Base-by-base conservation (phyloP, 202 grass and related monocot species). In the Hordeum pubiflorum region DNA sequence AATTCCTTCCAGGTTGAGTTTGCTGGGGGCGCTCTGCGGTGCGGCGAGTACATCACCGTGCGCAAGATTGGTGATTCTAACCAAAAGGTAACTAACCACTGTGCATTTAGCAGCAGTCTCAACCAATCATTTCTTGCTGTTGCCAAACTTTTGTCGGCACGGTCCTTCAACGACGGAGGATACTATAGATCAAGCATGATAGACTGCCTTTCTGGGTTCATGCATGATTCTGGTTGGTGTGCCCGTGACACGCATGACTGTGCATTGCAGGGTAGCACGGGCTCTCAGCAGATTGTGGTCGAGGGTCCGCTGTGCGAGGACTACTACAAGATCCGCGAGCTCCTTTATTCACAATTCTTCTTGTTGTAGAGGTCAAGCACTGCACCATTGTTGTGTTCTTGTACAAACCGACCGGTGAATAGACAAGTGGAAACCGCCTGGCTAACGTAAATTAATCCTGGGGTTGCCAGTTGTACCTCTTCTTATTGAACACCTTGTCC, bases 61-160 rank as follows among this genome's bases (percentile, higher is more conserved):
- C 94, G 91, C 62, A 97, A 97, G 84, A 89, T 94, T 63, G 89
- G 90, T 1, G 92, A 94, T 80, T 85, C 94, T 71, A 89, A 44
- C 56, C 94, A 92, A 62, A 97, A 93, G 90, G 94, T 97, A 86
- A 86, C 20, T 89, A 79, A 82, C 13, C 43, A 31, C 46, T 34
- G 34, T 82, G 7, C 32, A 24, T 63, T 71, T 71, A 33, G 62
- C 10, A 50, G 41, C 4, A 44, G 69, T 74, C 40, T 39, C n/a
- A 1, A 63, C 0, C 15, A 65, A 27, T 17, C 60, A 31, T 13
- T 7, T 13, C 2, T 14, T 13, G 10, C 2, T 41, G 39, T 13
- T 26, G 0, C 59, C 26, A 32, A 32, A 32, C 6, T 63, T 17
- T 13, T 4, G 58, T 61, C 12, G 10, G 24, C 24, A 50, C 5